phyloP scores from a whole-genome alignment of 441 rosid genomes.

The Cnidoscolus chayamansa region DNA sequence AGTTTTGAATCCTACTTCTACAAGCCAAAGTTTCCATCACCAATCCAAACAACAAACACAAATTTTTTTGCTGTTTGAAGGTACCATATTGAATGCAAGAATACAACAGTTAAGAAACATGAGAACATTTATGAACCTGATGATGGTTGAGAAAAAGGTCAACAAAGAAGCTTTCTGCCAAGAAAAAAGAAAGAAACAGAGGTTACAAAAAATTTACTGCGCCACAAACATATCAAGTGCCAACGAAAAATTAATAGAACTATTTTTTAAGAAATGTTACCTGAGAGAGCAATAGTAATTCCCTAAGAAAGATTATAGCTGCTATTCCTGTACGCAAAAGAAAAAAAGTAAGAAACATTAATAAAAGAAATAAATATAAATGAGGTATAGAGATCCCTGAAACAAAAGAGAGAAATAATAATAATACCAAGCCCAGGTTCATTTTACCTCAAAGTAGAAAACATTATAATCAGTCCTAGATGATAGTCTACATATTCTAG shows the following conservation, averaged over 20 bases:
- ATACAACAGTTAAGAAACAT: not conserved
- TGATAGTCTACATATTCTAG: not conserved
- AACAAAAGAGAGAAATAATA: too few relatives aligned
- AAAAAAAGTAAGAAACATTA: conserved; percentile 19
- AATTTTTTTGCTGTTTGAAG: not conserved
- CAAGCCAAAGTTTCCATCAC: not conserved
- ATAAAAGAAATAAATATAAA: not conserved
- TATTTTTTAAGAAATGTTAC: conserved; percentile 28
- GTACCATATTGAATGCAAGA: not conserved
- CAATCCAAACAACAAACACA: not conserved
- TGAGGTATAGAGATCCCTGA: not conserved
- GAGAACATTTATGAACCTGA: conserved; percentile 47
- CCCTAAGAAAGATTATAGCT: conserved; percentile 60
- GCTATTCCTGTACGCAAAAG: conserved; percentile 56
- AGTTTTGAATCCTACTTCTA: not conserved
- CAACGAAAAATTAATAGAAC: not conserved
- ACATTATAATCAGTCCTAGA: not conserved
- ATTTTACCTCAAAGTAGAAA: not conserved
- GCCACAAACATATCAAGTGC: not conserved
- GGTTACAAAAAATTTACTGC: not conserved
- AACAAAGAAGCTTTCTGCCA: conserved; percentile 49
- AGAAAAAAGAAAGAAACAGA: conserved; percentile 16
- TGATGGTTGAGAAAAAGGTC: conserved; percentile 35
- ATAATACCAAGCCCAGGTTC: not conserved
- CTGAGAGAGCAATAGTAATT: conserved; percentile 47